A percentile compares a stretch with the other conserved stretches of the same genome.
Evolutionary conservation across 495 filamentous ascomycete genomes (phyloP).

Genomic region (Tuber aestivum): DNA sequence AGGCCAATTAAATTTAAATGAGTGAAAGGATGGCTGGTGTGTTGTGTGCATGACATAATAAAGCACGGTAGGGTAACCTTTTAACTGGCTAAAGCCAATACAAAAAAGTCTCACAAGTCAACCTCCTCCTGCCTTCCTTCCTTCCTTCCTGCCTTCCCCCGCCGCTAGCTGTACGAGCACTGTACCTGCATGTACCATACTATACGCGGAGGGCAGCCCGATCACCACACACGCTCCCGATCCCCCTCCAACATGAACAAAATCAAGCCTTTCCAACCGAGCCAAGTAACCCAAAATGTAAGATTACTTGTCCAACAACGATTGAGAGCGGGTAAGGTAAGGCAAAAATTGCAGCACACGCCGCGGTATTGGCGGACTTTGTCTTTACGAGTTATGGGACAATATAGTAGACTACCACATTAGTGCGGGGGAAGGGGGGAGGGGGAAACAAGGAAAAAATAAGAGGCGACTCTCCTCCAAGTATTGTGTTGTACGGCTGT

Average conservation of each 20-base stretch:
- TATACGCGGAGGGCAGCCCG: not conserved
- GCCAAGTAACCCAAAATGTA: not conserved
- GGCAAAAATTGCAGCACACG: not conserved
- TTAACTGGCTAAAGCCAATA: too few species aligned
- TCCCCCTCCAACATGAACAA: not conserved
- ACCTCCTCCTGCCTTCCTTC: too few species aligned
- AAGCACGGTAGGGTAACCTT: not conserved
- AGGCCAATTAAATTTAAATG: too few species aligned
- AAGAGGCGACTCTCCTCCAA: not conserved
- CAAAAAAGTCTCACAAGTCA: not conserved
- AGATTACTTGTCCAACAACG: not conserved
- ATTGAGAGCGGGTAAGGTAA: not conserved
- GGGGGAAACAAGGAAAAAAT: not conserved
- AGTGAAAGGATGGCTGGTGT: not conserved
- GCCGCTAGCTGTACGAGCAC: too few species aligned
- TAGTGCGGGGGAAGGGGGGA: not conserved
- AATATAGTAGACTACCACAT: not conserved
- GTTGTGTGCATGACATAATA: too few species aligned
- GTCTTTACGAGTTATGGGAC: too few species aligned
- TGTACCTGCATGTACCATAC: not conserved
- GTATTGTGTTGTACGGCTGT: not conserved
- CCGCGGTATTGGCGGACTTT: not conserved
- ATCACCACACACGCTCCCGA: not conserved
- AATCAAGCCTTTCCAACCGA: conserved; percentile 1
- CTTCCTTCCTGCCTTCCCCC: too few species aligned